A percentile compares a stretch with the other conserved stretches of the same genome.
phyloP scores from a whole-genome alignment of 768 basidiomycete genomes.

The Agaricus subrufescens region DNA sequence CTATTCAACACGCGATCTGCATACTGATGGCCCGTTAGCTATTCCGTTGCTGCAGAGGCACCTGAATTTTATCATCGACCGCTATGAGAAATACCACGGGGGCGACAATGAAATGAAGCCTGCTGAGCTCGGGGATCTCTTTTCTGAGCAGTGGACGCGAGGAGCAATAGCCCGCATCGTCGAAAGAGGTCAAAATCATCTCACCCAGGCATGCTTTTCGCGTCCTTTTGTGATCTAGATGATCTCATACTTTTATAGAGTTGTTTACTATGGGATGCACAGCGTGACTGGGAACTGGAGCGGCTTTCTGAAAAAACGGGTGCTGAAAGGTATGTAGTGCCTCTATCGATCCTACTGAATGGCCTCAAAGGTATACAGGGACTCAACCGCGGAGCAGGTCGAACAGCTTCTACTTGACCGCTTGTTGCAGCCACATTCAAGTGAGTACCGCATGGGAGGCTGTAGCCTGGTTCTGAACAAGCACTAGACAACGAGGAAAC shows the following conservation, averaged over 20 bases:
- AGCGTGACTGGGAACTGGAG: slow-evolving; percentile 73
- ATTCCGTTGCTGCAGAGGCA: slow-evolving; percentile 70
- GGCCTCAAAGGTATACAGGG: slow-evolving; percentile 25
- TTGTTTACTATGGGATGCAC: slow-evolving; percentile 63
- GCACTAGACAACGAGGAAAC: slow-evolving; percentile 71
- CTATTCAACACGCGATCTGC: neutral
- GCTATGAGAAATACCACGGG: slow-evolving; percentile 33
- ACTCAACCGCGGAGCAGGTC: slow-evolving; percentile 41
- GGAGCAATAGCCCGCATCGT: slow-evolving; percentile 50
- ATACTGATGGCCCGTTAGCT: slow-evolving; percentile 37
- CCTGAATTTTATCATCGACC: slow-evolving; percentile 51
- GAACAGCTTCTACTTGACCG: slow-evolving; percentile 60
- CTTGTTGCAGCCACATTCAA: slow-evolving; percentile 71
- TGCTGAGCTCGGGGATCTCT: slow-evolving; percentile 50
- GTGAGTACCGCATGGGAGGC: slow-evolving; percentile 28
- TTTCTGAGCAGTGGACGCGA: slow-evolving; percentile 61
- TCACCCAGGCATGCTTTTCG: slow-evolving; percentile 48
- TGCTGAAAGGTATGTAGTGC: slow-evolving; percentile 38
- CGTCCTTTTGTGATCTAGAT: neutral
- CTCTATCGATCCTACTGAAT: neutral
- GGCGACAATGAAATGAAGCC: slow-evolving; percentile 39
- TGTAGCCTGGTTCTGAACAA: neutral
- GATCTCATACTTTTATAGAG: slow-evolving; percentile 39
- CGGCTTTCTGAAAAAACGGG: slow-evolving; percentile 44
- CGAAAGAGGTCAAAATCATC: slow-evolving; percentile 51